phyloP scores from a whole-genome alignment of 2,329 filamentous ascomycete species.

The Diaporthe velutina region DNA sequence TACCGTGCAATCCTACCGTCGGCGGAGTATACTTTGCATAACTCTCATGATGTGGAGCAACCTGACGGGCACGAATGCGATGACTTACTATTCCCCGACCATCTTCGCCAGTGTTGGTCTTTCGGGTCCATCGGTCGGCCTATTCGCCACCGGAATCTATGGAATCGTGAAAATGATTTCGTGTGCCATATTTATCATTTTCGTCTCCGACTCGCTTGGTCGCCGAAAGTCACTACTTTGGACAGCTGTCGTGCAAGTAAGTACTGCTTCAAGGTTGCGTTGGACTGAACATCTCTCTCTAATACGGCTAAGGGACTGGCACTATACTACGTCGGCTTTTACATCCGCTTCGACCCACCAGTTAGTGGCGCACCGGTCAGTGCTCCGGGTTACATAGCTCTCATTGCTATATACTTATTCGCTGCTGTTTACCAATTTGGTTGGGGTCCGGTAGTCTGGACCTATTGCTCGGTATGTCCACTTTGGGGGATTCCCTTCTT shows the following conservation, averaged over 20 bases:
- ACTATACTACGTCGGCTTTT: conserved; percentile 74
- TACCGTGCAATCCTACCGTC: conserved; percentile 54
- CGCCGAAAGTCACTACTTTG: conserved; percentile 68
- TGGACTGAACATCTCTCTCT: not conserved
- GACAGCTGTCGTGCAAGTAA: conserved; percentile 53
- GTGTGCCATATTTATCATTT: not conserved
- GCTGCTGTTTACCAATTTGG: conserved; percentile 71
- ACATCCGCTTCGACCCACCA: conserved; percentile 62
- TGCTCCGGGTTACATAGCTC: conserved; percentile 64
- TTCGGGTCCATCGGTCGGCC: not conserved
- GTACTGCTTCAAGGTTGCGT: not conserved
- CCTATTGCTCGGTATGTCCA: conserved; percentile 53
- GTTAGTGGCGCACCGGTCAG: conserved; percentile 53
- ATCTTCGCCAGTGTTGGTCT: not conserved
- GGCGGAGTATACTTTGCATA: conserved; percentile 56
- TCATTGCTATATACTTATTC: conserved; percentile 74
- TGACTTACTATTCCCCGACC: not conserved
- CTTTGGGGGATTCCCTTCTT: not conserved
- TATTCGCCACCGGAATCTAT: not conserved
- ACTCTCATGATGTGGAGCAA: conserved; percentile 76
- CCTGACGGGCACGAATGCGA: conserved; percentile 69
- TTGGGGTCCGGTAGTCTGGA: conserved; percentile 75
- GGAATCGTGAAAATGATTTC: not conserved
- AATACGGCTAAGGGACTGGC: conserved; percentile 43
- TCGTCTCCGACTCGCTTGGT: conserved; percentile 66